Percentiles rank a stretch among this genome's conserved stretches.
Conservation (phyloP, 257 asterid genomes). For the Rubia yunnanensis region DNA sequence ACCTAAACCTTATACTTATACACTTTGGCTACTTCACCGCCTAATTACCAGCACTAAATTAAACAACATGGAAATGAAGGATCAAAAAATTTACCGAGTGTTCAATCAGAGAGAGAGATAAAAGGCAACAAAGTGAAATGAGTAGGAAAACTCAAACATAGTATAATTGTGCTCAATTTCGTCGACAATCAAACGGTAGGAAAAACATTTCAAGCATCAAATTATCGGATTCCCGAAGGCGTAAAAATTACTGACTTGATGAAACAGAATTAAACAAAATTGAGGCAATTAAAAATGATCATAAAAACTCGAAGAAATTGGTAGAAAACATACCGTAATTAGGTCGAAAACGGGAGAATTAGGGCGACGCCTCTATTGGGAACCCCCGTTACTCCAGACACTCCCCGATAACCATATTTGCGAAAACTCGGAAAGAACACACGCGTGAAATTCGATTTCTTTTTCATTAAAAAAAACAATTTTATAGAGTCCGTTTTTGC, state of each 20-base stretch:
- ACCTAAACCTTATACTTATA: background rate
- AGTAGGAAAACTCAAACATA: background rate
- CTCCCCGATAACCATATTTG: background rate
- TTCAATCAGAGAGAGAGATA: background rate
- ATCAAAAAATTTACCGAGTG: background rate
- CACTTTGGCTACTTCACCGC: background rate
- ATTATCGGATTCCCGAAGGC: no score
- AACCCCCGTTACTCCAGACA: background rate
- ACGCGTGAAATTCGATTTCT: background rate
- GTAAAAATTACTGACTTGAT: background rate
- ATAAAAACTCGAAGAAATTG: background rate
- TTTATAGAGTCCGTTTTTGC: no score
- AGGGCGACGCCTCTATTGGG: background rate
- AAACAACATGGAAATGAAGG: background rate
- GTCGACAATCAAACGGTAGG: background rate
- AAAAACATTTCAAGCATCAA: background rate
- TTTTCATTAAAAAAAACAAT: no score
- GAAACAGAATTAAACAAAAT: background rate
- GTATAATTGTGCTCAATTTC: background rate
- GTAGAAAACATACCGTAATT: background rate
- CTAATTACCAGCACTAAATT: background rate
- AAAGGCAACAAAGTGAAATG: background rate
- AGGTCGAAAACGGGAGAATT: background rate
- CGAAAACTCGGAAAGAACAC: background rate
- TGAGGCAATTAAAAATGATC: background rate